Percentiles rank a stretch among this genome's conserved stretches.
Conservation (phyloP, 441 rosid species). For the Pelargonium citronellum region DNA sequence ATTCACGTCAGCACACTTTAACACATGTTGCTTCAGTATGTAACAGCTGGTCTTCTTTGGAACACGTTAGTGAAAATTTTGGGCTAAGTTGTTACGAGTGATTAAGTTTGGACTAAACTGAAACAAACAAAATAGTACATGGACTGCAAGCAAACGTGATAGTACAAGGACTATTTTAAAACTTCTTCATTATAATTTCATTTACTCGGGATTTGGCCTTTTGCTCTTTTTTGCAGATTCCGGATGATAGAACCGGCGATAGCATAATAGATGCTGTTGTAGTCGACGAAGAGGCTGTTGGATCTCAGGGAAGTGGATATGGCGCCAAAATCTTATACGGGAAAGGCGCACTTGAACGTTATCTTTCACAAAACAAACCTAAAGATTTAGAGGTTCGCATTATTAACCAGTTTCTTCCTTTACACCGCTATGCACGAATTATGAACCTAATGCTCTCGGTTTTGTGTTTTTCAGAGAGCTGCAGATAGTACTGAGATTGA, state of each 20-base stretch:
- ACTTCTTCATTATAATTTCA: no score
- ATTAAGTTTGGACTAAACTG: no score
- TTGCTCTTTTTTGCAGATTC: slow-evolving; percentile 49
- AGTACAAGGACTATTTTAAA: no score
- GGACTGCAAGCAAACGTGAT: no score
- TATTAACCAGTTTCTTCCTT: not conserved
- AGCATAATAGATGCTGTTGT: slow-evolving; percentile 78
- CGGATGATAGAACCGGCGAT: slow-evolving; percentile 62
- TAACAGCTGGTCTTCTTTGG: no score
- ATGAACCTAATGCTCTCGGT: not conserved
- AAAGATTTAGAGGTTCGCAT: slow-evolving; percentile 39
- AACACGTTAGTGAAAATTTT: no score
- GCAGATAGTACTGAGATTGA: slow-evolving; percentile 54
- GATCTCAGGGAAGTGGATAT: slow-evolving; percentile 41
- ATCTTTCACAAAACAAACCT: slow-evolving; percentile 44
- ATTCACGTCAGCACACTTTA: no score
- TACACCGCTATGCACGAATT: not conserved
- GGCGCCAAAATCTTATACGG: slow-evolving; percentile 87
- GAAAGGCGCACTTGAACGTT: slow-evolving; percentile 57
- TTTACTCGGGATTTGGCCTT: not conserved
- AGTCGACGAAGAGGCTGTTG: slow-evolving; percentile 73
- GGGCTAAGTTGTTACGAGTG: no score
- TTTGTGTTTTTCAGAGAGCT: slow-evolving; percentile 36
- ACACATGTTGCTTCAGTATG: no score
- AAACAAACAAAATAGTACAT: no score